These are phyloP conservation scores for Ustilago bromivora DNA, from an alignment of 1,284 basidiomycete species.

Conservation along the genomic window DNA sequence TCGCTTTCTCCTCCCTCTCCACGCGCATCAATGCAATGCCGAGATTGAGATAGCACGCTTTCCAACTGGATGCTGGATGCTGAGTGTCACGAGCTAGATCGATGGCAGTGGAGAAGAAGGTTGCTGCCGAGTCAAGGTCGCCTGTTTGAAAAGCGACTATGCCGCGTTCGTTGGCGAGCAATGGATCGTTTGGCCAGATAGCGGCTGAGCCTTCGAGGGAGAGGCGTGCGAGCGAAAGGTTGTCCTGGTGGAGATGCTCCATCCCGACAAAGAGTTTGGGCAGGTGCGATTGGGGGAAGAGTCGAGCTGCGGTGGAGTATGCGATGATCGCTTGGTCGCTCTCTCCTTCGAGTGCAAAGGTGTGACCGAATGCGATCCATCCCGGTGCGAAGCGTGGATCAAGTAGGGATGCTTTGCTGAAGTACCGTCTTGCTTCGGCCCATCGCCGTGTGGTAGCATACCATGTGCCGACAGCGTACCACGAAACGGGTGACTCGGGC, in stretches of 20 bases:
- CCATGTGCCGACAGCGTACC: conserved; percentile 99
- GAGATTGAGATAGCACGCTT: conserved; percentile 79
- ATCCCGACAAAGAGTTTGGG: conserved; percentile 96
- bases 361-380: conserved; percentile 98
- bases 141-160: conserved; percentile 89
- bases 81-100: conserved; percentile 77
- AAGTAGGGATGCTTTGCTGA: conserved; percentile 90
- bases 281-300: conserved; percentile 93
- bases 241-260: conserved; percentile 93
- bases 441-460: conserved; percentile 86
- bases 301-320: conserved; percentile 92
- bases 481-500: conserved; percentile 89
- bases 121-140: conserved; percentile 78
- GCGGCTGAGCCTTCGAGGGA: conserved; percentile 83
- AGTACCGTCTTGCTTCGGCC: conserved; percentile 66
- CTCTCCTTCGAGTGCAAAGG: conserved; percentile 97
- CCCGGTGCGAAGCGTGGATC: conserved; percentile 95
- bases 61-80: conserved; percentile 84
- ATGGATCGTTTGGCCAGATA: conserved; percentile 86
- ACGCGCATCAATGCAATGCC: conserved; percentile 47
- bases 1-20: conserved; percentile 42
- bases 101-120: conserved; percentile 72
- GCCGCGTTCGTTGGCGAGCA: conserved; percentile 90
- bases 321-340: conserved; percentile 94
- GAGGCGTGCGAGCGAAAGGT: conserved; percentile 84